Evolutionary conservation across 2,329 filamentous ascomycete species (phyloP), one percentile per base, ranked within the genome.

Genomic region (Macroventuria anomochaeta): DNA sequence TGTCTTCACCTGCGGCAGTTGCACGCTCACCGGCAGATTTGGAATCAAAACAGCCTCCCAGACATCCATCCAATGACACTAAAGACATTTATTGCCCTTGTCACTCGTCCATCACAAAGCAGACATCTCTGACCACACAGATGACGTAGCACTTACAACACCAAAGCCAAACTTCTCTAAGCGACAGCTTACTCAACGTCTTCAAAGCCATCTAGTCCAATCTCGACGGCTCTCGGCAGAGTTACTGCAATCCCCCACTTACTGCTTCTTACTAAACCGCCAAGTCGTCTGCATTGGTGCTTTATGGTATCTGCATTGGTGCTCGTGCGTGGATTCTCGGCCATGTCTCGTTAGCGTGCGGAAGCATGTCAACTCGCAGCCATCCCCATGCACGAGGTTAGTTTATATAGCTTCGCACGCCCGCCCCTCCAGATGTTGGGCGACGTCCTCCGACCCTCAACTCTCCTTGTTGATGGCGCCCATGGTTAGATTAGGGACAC

Each of bases 381-480:
- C 63, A 65, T 63, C 58, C 21, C 32, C 42, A 29, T 48, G 23
- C 41, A 38, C 33, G 10, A 40, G 50, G 46, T 20, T 36, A 36
- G 52, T 56, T 50, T 65, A 67, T 66, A 70, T 64, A 64, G 57
- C 25, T 54, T 32, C 42, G 31, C 42, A 63, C 66, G 64, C 53
- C 50, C 43, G 51, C 62, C 57, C 46, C 57, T 55, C 52, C 63
- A 51, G 38, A 73, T 74, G 69, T 59, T 57, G 57, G 58, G 44
- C 57, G 57, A 59, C 56, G 58, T 34, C 31, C 23, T 40, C 29
- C 36, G 42, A 53, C 49, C 36, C 53, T 40, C 51, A 46, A 56
- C 46, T 61, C 50, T 34, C 36, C 57, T 23, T 66, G 58, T 34
- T 65, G 56, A 74, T 73, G 69, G 61, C 65, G 59, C 64, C 54